Evolutionary conservation across 495 filamentous ascomycete genomes (phyloP).

Genomic region (Neurospora tetraspora): DNA sequence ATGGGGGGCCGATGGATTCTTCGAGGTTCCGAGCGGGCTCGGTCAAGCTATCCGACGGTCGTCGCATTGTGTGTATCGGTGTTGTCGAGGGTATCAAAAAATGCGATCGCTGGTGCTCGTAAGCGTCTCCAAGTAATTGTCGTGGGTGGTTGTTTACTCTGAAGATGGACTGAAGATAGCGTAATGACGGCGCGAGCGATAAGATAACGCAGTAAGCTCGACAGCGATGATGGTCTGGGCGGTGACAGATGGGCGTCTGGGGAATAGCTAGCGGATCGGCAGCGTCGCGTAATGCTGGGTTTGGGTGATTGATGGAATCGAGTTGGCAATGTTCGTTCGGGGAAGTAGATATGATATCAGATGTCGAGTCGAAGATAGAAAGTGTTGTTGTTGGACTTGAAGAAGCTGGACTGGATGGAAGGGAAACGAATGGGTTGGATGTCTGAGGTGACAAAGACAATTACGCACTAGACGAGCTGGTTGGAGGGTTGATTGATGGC

Average conservation of each 20-base stretch:
- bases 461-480: not conserved
- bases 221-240: not conserved
- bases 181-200: not conserved
- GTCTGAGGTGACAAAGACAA: not conserved
- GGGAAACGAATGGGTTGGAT: not conserved
- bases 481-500: not conserved
- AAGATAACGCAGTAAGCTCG: not conserved
- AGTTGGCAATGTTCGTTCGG: not conserved
- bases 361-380: not conserved
- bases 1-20: conserved; percentile 29
- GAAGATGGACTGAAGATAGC: not conserved
- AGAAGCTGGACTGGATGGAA: not conserved
- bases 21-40: conserved; percentile 36
- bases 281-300: not conserved
- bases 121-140: not conserved
- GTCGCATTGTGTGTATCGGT: conserved; percentile 25
- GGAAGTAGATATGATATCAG: not conserved
- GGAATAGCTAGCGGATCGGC: not conserved
- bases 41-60: conserved; percentile 31
- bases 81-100: not conserved
- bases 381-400: not conserved
- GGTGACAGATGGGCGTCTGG: not conserved
- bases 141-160: not conserved
- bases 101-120: not conserved
- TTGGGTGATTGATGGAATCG: not conserved